phyloP scores from a whole-genome alignment of 176 grass and related monocot species.

The Elymus sibiricus region DNA sequence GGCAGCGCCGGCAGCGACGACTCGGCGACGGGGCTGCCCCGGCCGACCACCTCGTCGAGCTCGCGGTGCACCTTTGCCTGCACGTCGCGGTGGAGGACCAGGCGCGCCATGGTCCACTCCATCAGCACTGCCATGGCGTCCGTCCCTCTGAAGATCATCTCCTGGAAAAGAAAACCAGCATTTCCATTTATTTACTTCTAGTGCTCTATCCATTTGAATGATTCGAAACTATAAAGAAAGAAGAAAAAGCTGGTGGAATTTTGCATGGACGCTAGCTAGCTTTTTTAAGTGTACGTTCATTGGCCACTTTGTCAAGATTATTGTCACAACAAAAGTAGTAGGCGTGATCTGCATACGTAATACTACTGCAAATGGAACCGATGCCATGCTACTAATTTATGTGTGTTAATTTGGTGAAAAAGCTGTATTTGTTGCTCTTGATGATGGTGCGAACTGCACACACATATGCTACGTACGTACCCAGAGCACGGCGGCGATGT shows the following conservation, averaged over 20 bases:
- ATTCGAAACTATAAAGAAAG: background rate
- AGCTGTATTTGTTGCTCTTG: background rate
- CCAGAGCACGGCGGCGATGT: conserved; percentile 81
- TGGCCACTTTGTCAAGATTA: background rate
- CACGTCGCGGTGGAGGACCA: conserved; percentile 66
- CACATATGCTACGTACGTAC: conserved; percentile 22
- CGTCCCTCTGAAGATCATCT: conserved; percentile 92
- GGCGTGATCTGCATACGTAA: background rate
- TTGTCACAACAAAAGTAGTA: conserved; percentile 14
- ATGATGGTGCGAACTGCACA: background rate
- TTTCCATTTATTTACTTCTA: background rate
- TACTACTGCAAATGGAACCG: background rate
- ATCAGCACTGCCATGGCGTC: conserved; percentile 85
- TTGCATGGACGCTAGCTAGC: background rate
- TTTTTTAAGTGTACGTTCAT: background rate
- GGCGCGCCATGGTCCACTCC: conserved; percentile 72
- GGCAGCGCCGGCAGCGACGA: conserved; percentile 38
- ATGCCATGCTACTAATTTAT: background rate
- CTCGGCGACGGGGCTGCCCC: conserved; percentile 15
- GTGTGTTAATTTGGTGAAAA: background rate
- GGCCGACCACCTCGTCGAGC: conserved; percentile 58
- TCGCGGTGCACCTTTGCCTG: conserved; percentile 60
- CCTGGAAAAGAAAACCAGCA: conserved; percentile 31
- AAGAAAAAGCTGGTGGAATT: background rate
- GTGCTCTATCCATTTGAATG: conserved; percentile 12